Percentiles rank a stretch among this genome's conserved stretches.
phyloP scores from a whole-genome alignment of 768 basidiomycete species.

The Sistotremastrum suecicum region DNA sequence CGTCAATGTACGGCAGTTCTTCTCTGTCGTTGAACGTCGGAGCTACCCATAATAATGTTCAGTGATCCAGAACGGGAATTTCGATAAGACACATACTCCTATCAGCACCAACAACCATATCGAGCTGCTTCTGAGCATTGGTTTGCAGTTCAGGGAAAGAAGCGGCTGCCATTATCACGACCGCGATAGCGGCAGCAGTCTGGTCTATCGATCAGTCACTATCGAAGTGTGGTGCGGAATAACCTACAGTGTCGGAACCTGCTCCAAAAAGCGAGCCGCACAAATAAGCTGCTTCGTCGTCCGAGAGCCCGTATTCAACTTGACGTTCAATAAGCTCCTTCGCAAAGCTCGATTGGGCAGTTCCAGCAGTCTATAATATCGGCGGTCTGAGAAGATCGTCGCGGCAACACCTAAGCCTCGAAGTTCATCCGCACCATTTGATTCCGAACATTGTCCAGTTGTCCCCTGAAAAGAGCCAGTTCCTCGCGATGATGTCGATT shows the following conservation, averaged over 20 bases:
- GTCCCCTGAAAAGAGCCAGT: constrained; percentile 36
- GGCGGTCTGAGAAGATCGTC: constrained; percentile 22
- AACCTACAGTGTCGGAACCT: constrained; percentile 42
- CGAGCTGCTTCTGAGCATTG: constrained; percentile 40
- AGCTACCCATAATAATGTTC: constrained; percentile 10
- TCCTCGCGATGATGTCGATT: constrained; percentile 43
- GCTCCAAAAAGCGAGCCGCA: constrained; percentile 54
- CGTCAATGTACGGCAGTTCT: constrained; percentile 22
- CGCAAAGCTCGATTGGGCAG: constrained; percentile 29
- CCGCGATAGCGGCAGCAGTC: constrained; percentile 43
- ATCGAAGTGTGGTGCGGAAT: not conserved
- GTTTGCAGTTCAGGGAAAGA: constrained; percentile 37
- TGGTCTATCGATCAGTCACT: constrained; percentile 3
- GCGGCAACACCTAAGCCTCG: not conserved
- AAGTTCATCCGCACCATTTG: constrained; percentile 23
- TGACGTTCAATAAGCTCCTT: constrained; percentile 46
- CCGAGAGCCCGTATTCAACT: constrained; percentile 34
- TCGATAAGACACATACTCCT: constrained; percentile 12
- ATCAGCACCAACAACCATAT: constrained; percentile 34
- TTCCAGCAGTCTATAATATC: constrained; percentile 20
- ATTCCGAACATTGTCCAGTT: constrained; percentile 29
- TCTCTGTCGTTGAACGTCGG: constrained; percentile 27
- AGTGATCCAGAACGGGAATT: not conserved
- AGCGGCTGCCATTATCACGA: constrained; percentile 43
- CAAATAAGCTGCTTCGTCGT: constrained; percentile 47